Conservation (phyloP, 306 rosid species). For the Cicer chorassanicum region DNA sequence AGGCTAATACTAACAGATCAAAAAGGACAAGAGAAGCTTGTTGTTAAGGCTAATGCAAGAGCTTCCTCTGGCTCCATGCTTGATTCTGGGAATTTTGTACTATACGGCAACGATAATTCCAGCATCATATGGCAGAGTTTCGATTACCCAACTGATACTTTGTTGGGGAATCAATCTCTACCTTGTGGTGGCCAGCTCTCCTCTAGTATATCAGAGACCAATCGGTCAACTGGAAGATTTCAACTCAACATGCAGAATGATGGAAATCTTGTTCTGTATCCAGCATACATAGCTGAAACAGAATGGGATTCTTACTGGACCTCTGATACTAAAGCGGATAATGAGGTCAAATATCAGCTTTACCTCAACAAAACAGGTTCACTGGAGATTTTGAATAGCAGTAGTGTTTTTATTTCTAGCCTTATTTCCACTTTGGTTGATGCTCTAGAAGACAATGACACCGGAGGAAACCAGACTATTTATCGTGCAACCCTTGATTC, state of each 20-base stretch:
- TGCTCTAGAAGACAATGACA: neutral
- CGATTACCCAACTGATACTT: conserved; percentile 46
- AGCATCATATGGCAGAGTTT: conserved; percentile 51
- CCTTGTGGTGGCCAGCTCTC: neutral
- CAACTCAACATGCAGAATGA: conserved; percentile 43
- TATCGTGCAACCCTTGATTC: conserved; percentile 40
- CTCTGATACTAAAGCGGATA: accelerated
- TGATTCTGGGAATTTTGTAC: conserved; percentile 52
- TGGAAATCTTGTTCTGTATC: conserved; percentile 48
- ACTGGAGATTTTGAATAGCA: neutral
- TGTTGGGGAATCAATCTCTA: conserved; percentile 46
- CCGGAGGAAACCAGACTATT: neutral
- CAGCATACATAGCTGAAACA: neutral
- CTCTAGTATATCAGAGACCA: conserved; percentile 38
- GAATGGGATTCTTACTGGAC: conserved; percentile 31
- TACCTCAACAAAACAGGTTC: conserved; percentile 35
- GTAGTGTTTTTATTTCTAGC: neutral
- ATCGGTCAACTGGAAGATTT: conserved; percentile 37
- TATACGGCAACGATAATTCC: neutral
- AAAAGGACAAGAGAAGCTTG: conserved; percentile 11
- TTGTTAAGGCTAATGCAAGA: conserved; percentile 24
- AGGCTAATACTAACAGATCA: conserved; percentile 4
- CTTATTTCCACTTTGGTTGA: neutral
- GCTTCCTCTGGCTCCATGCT: conserved; percentile 52
- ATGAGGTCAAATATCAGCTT: neutral